phyloP scores from a whole-genome alignment of 495 filamentous ascomycete genomes.

The Penicillium lagena region DNA sequence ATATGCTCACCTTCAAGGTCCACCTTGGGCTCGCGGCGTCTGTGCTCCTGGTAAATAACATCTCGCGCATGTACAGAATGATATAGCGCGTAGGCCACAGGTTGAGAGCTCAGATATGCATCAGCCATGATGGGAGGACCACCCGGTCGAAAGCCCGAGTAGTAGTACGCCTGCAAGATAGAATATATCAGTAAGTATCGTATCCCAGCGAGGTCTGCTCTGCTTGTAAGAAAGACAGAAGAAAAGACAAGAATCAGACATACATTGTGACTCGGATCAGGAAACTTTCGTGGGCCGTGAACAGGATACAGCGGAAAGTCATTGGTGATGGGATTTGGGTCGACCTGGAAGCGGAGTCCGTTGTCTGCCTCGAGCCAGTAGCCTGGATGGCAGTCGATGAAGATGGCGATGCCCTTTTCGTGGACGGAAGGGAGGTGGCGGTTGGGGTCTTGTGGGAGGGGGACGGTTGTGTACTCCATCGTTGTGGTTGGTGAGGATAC shows the following conservation, averaged over 20 bases:
- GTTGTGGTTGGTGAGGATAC: background rate
- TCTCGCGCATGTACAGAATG: too few species aligned
- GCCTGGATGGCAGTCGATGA: too few species aligned
- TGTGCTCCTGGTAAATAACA: too few species aligned
- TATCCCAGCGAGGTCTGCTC: too few species aligned
- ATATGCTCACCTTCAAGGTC: too few species aligned
- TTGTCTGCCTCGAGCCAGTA: background rate
- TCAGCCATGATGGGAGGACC: too few species aligned
- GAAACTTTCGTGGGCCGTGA: background rate
- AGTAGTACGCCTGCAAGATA: background rate
- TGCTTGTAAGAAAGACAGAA: background rate
- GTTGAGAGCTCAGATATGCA: too few species aligned
- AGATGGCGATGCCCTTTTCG: background rate
- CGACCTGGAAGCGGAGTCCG: too few species aligned
- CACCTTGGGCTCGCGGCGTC: too few species aligned
- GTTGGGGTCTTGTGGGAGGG: background rate
- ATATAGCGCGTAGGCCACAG: too few species aligned
- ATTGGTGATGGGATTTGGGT: background rate
- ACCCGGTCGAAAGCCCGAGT: background rate
- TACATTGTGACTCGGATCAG: conserved; percentile 6
- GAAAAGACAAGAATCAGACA: background rate
- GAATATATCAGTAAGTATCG: too few species aligned
- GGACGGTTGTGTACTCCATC: background rate
- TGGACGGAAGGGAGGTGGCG: background rate
- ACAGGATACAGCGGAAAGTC: conserved; percentile 1